Conservation (phyloP, 305 asterid species). For the Solanum hybrid region DNA sequence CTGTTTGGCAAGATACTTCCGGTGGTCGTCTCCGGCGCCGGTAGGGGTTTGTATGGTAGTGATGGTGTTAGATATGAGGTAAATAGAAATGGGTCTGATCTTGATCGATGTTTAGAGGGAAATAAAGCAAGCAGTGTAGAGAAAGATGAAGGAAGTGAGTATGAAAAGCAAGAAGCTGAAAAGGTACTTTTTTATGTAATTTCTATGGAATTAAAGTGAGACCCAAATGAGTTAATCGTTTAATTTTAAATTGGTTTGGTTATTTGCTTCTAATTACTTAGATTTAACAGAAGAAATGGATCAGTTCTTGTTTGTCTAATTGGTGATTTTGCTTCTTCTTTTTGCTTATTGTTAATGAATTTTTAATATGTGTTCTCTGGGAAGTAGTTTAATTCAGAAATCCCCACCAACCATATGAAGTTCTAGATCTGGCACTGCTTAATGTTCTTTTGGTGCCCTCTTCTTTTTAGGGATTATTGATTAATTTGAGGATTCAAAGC, state of each 20-base stretch:
- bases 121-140: neutral
- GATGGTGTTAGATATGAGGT: neutral
- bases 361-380: neutral
- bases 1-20: slow-evolving; percentile 38
- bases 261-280: neutral
- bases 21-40: slow-evolving; percentile 10
- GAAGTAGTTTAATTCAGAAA: neutral
- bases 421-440: neutral
- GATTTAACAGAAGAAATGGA: neutral
- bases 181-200: slow-evolving; percentile 23
- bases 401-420: neutral
- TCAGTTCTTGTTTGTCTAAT: neutral
- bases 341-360: neutral
- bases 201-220: neutral
- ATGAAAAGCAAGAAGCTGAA: slow-evolving; percentile 18
- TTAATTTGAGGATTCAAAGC: neutral
- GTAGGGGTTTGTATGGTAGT: neutral
- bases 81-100: slow-evolving; percentile 18
- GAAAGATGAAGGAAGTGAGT: slow-evolving; percentile 15
- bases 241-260: neutral
- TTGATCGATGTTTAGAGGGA: slow-evolving; percentile 21
- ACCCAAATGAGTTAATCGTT: neutral
- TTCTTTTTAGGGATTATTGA: neutral
- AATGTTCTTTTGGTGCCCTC: neutral
- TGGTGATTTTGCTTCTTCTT: neutral